Evolutionary conservation across 768 basidiomycete genomes (phyloP), one percentile per base, ranked within the genome.

Genomic region (Amanita thiersii): DNA sequence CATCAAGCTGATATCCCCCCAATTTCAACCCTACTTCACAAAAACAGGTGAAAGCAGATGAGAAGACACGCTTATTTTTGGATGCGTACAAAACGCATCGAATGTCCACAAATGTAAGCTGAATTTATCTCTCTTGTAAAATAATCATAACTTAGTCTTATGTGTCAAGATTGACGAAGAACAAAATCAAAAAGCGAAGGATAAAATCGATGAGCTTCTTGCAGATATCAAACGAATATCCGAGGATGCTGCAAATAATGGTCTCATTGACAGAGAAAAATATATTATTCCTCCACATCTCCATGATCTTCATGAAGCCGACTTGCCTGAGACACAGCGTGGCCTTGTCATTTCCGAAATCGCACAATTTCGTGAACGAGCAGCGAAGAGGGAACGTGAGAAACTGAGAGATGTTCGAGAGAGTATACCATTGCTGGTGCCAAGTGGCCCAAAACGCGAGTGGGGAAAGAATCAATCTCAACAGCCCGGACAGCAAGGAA

Each of bases 311-410:
- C 86, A 91, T 56, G 92, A 96, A 64, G 88, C 91, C 39, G 96
- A 99, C 56, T 75, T 99, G 31, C 94, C 96, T 17, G 96, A 99
- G 65, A 88, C 88, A 0, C 79, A 75, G 48, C 84, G 94, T 25
- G 90, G 86, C 4, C 81, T 92, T 40, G 92, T 98, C 47, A 87
- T 97, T 47, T 89, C 87, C 21, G 92, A 97, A 57, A 99, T 99
- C 47, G 91, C 92, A 0, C 83, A 90, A 52, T 99, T 99, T 62
- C 78, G 96, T 45, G 92, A 97, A 62, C 79, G 88, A 15, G 88
- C 92, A 0, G 90, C 89, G 6, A 93, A 92, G 62, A 69, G 86
- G 25, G 91, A 93, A 55, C 76, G 86, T 14, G 91, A 94, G 60
- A 92, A 93, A 62, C 58, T 85, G 62, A 76, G 82, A 29, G 90